Percentiles rank a stretch among this genome's conserved stretches.
Conservation (phyloP, 1,284 basidiomycete genomes). For the Austroboletus niveus region DNA sequence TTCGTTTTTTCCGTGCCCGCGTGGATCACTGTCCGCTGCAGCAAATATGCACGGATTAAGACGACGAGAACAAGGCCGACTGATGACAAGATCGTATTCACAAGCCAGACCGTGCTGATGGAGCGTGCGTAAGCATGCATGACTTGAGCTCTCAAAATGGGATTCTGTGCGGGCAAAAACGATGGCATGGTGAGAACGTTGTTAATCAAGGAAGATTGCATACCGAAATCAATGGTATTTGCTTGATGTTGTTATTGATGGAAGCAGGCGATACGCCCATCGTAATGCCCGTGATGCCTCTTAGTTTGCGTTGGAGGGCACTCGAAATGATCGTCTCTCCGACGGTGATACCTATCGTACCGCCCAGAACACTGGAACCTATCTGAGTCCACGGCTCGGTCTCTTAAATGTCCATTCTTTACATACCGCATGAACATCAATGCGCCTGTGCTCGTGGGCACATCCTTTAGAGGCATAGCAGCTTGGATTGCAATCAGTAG, state of each 20-base stretch:
- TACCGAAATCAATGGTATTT: conserved; percentile 56
- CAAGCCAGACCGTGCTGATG: conserved; percentile 72
- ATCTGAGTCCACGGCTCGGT: neutral
- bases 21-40: conserved; percentile 52
- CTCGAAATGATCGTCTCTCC: conserved; percentile 33
- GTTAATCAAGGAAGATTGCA: conserved; percentile 11
- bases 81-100: conserved; percentile 59
- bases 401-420: neutral
- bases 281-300: conserved; percentile 39
- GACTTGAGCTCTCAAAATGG: conserved; percentile 45
- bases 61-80: conserved; percentile 55
- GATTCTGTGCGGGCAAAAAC: conserved; percentile 39
- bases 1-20: conserved; percentile 28
- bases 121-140: conserved; percentile 70
- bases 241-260: conserved; percentile 54
- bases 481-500: conserved; percentile 40
- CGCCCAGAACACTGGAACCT: conserved; percentile 32
- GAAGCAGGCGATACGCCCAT: conserved; percentile 47
- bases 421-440: conserved; percentile 35
- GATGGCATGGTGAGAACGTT: neutral
- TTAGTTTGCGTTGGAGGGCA: conserved; percentile 38
- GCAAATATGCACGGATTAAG: conserved; percentile 58
- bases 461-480: conserved; percentile 46
- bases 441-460: conserved; percentile 42
- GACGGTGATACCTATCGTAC: conserved; percentile 38